Evolutionary conservation across 225 moss, liverwort and hornwort genomes (phyloP).

Genomic region (Pseudoscleropodium purum): DNA sequence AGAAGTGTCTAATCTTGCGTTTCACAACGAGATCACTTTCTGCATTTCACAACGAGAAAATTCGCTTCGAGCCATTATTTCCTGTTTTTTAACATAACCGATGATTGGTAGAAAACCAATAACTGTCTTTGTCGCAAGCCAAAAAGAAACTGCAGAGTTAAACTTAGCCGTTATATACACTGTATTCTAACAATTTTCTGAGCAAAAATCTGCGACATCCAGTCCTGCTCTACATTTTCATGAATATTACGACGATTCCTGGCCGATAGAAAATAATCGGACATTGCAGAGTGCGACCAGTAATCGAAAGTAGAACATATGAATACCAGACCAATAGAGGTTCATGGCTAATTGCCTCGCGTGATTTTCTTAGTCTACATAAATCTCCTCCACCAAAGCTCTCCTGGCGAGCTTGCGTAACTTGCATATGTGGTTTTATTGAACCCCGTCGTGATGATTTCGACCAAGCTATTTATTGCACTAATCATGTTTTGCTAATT

Average conservation of each 20-base stretch:
- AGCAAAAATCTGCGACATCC: neutral
- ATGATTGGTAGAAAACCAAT: neutral
- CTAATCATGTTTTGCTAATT: neutral
- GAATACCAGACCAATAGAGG: neutral
- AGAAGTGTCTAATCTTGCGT: neutral
- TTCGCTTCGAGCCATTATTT: neutral
- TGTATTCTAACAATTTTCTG: neutral
- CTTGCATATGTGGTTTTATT: neutral
- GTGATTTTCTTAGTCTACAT: neutral
- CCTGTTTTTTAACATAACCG: neutral
- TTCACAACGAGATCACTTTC: neutral
- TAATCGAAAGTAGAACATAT: neutral
- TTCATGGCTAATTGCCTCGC: neutral
- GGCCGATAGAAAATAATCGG: neutral
- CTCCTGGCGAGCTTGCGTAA: neutral
- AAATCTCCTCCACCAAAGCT: neutral
- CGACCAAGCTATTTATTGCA: neutral
- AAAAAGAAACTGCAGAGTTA: neutral
- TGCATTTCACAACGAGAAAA: neutral
- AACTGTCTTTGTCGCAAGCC: neutral
- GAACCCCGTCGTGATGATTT: neutral
- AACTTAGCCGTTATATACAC: neutral
- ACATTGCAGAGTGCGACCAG: neutral
- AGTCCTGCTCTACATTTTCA: neutral
- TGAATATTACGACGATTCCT: neutral